Evolutionary conservation across 768 basidiomycete species (phyloP).

Genomic region (Omphalotus guepiniiformis): DNA sequence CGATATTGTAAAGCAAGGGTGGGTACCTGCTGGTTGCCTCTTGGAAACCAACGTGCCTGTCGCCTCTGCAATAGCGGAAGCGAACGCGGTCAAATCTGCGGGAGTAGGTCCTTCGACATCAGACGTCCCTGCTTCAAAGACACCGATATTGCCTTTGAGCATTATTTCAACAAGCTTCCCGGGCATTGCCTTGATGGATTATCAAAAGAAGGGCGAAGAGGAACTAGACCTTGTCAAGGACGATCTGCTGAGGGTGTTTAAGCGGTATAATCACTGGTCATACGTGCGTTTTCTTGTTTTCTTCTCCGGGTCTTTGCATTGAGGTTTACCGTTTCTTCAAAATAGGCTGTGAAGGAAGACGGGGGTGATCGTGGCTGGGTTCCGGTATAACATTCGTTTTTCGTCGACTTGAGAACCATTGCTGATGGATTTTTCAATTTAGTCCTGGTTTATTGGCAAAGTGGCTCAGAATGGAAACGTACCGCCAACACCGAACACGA

Average conservation of each 20-base stretch:
- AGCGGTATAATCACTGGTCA: constrained; percentile 98
- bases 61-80: constrained; percentile 80
- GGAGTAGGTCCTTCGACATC: constrained; percentile 30
- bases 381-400: constrained; percentile 43
- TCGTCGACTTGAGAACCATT: background rate
- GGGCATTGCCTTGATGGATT: constrained; percentile 94
- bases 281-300: constrained; percentile 50
- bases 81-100: constrained; percentile 56
- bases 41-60: constrained; percentile 92
- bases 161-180: constrained; percentile 99
- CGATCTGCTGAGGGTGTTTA: constrained; percentile 87
- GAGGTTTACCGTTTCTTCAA: constrained; percentile 11
- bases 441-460: constrained; percentile 97
- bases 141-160: constrained; percentile 83
- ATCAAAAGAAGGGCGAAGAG: constrained; percentile 89
- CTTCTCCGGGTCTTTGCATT: constrained; percentile 9
- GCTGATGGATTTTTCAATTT: constrained; percentile 4
- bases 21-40: constrained; percentile 97
- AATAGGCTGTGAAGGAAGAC: constrained; percentile 89
- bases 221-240: constrained; percentile 89
- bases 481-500: constrained; percentile 41
- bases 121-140: constrained; percentile 37
- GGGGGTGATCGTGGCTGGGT: constrained; percentile 97
- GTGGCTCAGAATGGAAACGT: constrained; percentile 49
- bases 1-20: constrained; percentile 81